These are phyloP conservation scores for Helichrysum umbraculigerum DNA, from an alignment of 129 eudicot species.

Conservation along the genomic window DNA sequence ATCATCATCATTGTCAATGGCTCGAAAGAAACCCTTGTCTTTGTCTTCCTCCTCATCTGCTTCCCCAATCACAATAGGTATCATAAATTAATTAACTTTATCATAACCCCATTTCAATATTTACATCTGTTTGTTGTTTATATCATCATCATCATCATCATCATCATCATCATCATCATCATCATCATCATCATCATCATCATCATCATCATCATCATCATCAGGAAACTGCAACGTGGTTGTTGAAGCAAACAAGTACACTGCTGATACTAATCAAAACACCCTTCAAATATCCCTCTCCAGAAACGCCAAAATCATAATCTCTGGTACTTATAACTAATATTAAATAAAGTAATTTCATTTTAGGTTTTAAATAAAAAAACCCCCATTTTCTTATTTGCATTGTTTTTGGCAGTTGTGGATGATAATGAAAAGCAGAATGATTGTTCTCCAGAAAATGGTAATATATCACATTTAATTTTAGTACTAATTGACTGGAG, in stretches of 20 bases:
- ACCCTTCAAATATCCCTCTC: constrained; percentile 58
- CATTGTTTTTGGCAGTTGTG: constrained; percentile 37
- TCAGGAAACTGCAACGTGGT: constrained; percentile 79
- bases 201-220: not conserved
- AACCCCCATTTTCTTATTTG: not conserved
- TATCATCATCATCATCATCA: not conserved
- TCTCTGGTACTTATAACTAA: constrained; percentile 47
- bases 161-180: constrained; percentile 35
- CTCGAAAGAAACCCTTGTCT: constrained; percentile 40
- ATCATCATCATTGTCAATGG: constrained; percentile 30
- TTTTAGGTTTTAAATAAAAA: not conserved
- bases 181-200: constrained; percentile 20
- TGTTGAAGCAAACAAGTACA: constrained; percentile 61
- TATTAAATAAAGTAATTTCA: not conserved
- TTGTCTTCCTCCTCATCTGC: constrained; percentile 25
- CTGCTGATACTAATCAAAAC: constrained; percentile 40
- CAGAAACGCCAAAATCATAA: constrained; percentile 42
- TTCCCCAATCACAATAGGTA: constrained; percentile 57
- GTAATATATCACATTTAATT: constrained; percentile 27
- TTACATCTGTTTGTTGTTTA: not conserved
- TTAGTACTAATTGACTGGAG: not conserved
- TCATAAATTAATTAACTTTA: constrained; percentile 3
- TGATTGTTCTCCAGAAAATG: constrained; percentile 32
- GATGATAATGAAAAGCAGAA: constrained; percentile 25
- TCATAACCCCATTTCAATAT: constrained; percentile 18